A percentile compares a stretch with the other conserved stretches of the same genome.
These are phyloP conservation scores for Stellera chamaejasme DNA, from an alignment of 345 rosid genomes.

Conservation along the genomic window DNA sequence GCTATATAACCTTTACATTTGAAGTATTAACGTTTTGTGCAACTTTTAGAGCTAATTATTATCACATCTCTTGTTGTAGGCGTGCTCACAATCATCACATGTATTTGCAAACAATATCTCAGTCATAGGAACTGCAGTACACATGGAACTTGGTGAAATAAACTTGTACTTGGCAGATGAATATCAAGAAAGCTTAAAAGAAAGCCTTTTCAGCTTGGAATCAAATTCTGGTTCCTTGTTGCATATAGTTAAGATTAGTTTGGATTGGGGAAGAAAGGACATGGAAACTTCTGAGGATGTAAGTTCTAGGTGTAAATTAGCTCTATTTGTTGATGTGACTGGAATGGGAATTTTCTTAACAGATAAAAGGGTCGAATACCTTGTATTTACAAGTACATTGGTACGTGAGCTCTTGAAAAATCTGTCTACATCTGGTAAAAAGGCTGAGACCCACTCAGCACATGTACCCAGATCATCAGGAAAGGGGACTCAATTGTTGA, in stretches of 20 bases:
- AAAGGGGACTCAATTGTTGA: conserved; percentile 71
- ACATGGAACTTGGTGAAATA: conserved; percentile 93
- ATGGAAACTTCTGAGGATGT: conserved; percentile 53
- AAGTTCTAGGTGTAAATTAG: conserved; percentile 53
- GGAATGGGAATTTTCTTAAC: conserved; percentile 72
- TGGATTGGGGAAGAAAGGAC: conserved; percentile 92
- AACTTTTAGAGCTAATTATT: too few relatives aligned
- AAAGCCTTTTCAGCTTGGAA: conserved; percentile 74
- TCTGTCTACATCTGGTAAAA: conserved; percentile 47
- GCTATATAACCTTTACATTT: conserved; percentile 2
- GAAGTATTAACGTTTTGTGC: too few relatives aligned
- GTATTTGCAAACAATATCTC: conserved; percentile 89
- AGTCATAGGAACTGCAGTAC: conserved; percentile 56
- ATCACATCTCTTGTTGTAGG: conserved; percentile 34
- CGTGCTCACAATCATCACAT: conserved; percentile 93
- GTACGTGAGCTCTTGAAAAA: conserved; percentile 58
- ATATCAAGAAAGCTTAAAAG: conserved; percentile 86
- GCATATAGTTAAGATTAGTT: conserved; percentile 81
- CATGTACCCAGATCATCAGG: conserved; percentile 56
- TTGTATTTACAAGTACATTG: conserved; percentile 60
- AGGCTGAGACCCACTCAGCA: conserved; percentile 34
- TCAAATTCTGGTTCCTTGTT: conserved; percentile 84
- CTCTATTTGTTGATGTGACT: conserved; percentile 76
- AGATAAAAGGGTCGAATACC: conserved; percentile 69
- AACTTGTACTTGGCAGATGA: conserved; percentile 93